Evolutionary conservation across 1,284 basidiomycete species (phyloP), one percentile per base, ranked within the genome.

Genomic region (Tilletia indica): DNA sequence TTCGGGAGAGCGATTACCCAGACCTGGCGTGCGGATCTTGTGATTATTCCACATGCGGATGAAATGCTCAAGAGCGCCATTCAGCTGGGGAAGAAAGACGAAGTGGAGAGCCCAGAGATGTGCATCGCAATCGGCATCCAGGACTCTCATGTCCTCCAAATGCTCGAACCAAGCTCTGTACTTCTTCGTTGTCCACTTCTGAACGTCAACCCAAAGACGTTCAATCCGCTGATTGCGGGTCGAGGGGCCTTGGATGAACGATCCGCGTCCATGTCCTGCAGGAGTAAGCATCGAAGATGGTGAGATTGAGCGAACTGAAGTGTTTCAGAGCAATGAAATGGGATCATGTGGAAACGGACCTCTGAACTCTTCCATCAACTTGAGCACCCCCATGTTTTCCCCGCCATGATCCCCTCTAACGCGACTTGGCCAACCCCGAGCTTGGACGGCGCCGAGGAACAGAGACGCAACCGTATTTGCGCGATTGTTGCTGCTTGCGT

Each of bases 71-170:
- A 86, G 87, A 70, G 87, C 86, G 0, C 66, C 25, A 47, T 88
- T 86, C 34, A 88, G 85, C 0, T 67, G 45, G 4, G 79, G 72
- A 1, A 87, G 80, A 71, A 87, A 88, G 0, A 88, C 77, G 11
- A 67, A 48, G 66, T 88, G 87, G 0, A 88, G 74, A 0, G 87
- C 83, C 87, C 87, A 88, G 0, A 87, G 70, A 73, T 88, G 86
- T 1, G 70, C 2, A 0, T 81, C 71, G 42, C 86, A 80, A 0
- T 70, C 42, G 0, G 74, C 61, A 42, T 87, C 76, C 0, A 88
- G 82, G 72, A 38, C 0, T 16, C 36, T 47, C 16, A 54, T 68
- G 3, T 63, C 39, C 16, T 49, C 73, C 12, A 73, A 34, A 11
- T 61, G n/a, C 2, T 70, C 38, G 56, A 73, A 75, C 11, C 71